Conservation (phyloP, 768 basidiomycete species). For the Podaxis sp. region DNA sequence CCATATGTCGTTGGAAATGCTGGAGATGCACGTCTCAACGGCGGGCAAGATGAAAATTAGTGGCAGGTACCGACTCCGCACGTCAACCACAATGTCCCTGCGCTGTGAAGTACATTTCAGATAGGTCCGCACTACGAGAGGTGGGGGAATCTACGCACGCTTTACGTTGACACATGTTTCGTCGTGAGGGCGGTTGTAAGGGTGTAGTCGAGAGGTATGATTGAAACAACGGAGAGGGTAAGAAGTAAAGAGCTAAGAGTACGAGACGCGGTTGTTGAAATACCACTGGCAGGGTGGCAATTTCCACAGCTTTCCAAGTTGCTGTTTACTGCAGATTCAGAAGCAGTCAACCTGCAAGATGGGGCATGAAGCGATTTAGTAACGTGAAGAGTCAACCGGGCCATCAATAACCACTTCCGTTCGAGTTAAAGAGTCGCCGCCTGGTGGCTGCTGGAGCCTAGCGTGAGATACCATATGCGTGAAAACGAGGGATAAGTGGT, state of each 20-base stretch:
- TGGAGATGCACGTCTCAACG: conserved; percentile 27
- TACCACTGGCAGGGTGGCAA: conserved; percentile 9
- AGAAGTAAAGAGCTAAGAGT: conserved; percentile 19
- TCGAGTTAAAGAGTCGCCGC: conserved; percentile 21
- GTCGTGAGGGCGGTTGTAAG: background rate
- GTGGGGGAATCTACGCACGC: conserved; percentile 51
- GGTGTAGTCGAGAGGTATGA: conserved; percentile 2
- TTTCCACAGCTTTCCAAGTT: conserved; percentile 16
- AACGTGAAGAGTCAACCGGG: conserved; percentile 21
- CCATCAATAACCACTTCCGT: conserved; percentile 29
- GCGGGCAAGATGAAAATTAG: conserved; percentile 13
- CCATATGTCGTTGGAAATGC: conserved; percentile 80
- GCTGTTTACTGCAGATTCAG: conserved; percentile 13
- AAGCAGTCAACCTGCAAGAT: conserved; percentile 12
- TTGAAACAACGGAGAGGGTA: conserved; percentile 1
- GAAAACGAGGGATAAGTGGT: conserved; percentile 16
- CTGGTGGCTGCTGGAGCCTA: conserved; percentile 25
- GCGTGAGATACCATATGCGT: conserved; percentile 38
- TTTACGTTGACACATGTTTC: conserved; percentile 69
- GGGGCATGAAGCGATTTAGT: conserved; percentile 30
- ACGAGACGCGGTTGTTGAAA: conserved; percentile 2
- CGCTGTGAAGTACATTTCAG: conserved; percentile 37
- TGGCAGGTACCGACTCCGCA: conserved; percentile 55
- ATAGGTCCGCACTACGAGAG: conserved; percentile 15
- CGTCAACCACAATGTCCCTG: conserved; percentile 74